phyloP scores from a whole-genome alignment of 257 asterid species.

The Misopates orontium region DNA sequence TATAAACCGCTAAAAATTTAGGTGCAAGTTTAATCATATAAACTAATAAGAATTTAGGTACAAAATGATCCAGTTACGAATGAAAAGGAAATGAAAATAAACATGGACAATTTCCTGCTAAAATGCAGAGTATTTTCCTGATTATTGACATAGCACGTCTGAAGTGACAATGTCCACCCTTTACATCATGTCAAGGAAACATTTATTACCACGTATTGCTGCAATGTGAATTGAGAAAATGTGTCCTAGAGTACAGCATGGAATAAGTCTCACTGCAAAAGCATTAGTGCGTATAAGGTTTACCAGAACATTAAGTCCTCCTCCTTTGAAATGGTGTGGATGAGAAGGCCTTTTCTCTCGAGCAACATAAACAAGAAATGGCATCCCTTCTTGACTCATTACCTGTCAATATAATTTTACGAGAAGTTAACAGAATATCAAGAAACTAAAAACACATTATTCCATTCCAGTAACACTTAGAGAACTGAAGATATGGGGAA shows the following conservation, averaged over 20 bases:
- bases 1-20: background rate
- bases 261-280: background rate
- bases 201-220: background rate
- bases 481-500: too few species aligned
- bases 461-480: too few species aligned
- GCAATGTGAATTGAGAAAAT: background rate
- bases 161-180: background rate
- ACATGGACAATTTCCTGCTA: too few species aligned
- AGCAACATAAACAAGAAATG: conserved; percentile 60
- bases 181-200: background rate
- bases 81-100: background rate
- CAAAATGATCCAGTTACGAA: background rate
- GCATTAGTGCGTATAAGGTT: conserved; percentile 7
- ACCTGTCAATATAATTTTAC: conserved; percentile 35
- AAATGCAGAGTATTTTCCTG: too few species aligned
- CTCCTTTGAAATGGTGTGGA: conserved; percentile 84
- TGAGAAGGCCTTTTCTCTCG: conserved; percentile 61
- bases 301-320: conserved; percentile 69
- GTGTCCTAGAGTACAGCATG: background rate
- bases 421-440: background rate
- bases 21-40: background rate
- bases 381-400: conserved; percentile 40
- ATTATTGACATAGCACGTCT: background rate
- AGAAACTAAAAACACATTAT: too few species aligned
- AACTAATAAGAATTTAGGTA: conserved; percentile 1